Percentiles rank a stretch among this genome's conserved stretches.
phyloP scores from a whole-genome alignment of 2,329 filamentous ascomycete species.

The Aspergillus carbonarius region DNA sequence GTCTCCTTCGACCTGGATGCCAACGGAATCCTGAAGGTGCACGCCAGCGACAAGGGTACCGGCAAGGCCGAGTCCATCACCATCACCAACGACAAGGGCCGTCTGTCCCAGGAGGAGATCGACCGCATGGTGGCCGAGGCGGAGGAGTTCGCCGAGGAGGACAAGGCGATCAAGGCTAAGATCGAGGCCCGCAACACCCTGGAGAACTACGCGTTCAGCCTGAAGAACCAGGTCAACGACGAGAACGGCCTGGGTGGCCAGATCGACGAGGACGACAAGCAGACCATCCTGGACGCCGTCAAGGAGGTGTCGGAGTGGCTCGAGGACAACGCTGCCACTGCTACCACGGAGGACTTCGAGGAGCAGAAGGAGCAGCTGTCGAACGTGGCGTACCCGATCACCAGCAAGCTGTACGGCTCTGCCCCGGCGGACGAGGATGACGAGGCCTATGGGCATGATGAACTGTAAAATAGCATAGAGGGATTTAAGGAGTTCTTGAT shows the following conservation, averaged over 20 bases:
- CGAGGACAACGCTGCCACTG: conserved; percentile 85
- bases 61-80: conserved; percentile 97
- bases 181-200: conserved; percentile 95
- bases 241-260: conserved; percentile 96
- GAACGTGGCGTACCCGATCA: conserved; percentile 96
- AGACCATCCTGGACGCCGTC: conserved; percentile 88
- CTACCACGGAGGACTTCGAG: conserved; percentile 90
- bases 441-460: conserved; percentile 69
- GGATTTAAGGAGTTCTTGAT: conserved; percentile 38
- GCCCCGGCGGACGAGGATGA: conserved; percentile 68
- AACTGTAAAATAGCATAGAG: conserved; percentile 63
- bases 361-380: conserved; percentile 99
- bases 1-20: conserved; percentile 97
- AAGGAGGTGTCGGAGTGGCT: conserved; percentile 98
- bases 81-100: conserved; percentile 99
- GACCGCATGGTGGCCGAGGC: conserved; percentile 99
- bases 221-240: conserved; percentile 99
- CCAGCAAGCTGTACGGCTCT: conserved; percentile 88
- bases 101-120: conserved; percentile 93
- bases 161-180: conserved; percentile 96
- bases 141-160: conserved; percentile 98
- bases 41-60: conserved; percentile 94
- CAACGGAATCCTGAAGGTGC: conserved; percentile 97
- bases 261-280: conserved; percentile 98
- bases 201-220: conserved; percentile 98